Evolutionary conservation across 106 monocot genomes (phyloP).

Genomic region (Dioscorea alata): DNA sequence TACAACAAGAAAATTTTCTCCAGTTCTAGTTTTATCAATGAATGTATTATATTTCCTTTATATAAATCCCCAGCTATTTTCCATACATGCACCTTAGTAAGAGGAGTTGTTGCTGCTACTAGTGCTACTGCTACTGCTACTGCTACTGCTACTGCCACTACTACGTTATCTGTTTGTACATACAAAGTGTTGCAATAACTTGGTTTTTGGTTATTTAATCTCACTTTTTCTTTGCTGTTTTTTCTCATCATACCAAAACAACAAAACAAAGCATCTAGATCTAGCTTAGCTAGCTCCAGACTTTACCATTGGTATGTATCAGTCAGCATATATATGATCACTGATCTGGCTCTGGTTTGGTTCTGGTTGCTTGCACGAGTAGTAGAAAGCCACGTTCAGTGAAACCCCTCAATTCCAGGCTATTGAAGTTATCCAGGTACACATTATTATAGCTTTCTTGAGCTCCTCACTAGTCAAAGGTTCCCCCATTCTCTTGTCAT

Average conservation of each 20-base stretch:
- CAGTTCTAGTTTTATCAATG: neutral
- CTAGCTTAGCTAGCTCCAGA: neutral
- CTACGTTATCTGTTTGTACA: too few relatives aligned
- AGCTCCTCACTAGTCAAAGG: constrained; percentile 1
- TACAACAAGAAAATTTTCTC: neutral
- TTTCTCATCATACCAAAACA: neutral
- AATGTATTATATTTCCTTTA: neutral
- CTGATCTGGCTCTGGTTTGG: neutral
- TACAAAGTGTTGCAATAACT: too few relatives aligned
- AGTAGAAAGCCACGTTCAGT: neutral
- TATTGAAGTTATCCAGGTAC: too few relatives aligned
- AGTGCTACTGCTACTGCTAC: too few relatives aligned
- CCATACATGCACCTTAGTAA: neutral
- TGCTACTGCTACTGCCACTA: too few relatives aligned
- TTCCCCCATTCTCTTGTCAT: neutral
- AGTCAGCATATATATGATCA: neutral
- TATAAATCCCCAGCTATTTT: neutral
- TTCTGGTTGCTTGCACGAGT: neutral
- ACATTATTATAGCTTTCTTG: neutral
- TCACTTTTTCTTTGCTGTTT: neutral
- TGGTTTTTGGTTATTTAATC: too few relatives aligned
- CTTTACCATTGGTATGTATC: neutral
- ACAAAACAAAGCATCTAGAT: neutral
- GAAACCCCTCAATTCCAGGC: too few relatives aligned
- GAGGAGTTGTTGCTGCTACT: too few relatives aligned